These are phyloP conservation scores for Aureobasidium sp. DNA, from an alignment of 2,329 filamentous ascomycete species.

Conservation along the genomic window DNA sequence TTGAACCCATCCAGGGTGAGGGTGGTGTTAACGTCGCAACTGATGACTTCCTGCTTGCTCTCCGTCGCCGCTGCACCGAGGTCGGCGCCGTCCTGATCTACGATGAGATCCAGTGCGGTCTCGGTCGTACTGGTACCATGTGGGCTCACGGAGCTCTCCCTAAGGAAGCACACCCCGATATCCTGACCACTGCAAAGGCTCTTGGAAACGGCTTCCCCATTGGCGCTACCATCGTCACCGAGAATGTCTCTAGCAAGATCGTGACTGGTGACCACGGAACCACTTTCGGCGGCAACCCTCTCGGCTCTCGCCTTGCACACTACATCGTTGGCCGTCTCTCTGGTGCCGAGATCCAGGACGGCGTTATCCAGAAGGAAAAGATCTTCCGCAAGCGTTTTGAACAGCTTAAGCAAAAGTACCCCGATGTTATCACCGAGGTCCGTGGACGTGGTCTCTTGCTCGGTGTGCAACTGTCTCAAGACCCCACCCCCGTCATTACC, in stretches of 20 bases:
- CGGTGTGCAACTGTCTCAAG: conserved; percentile 71
- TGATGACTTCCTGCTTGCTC: conserved; percentile 72
- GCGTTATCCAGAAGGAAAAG: conserved; percentile 61
- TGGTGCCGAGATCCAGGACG: conserved; percentile 60
- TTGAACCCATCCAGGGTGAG: conserved; percentile 97
- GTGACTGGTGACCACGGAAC: conserved; percentile 82
- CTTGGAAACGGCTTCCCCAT: conserved; percentile 96
- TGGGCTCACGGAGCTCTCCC: conserved; percentile 81
- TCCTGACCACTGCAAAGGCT: conserved; percentile 90
- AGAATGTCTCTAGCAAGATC: conserved; percentile 61
- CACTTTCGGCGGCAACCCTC: conserved; percentile 87
- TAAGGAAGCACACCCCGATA: conserved; percentile 78
- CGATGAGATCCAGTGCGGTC: conserved; percentile 95
- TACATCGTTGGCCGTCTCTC: conserved; percentile 75
- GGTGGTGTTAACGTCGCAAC: conserved; percentile 82
- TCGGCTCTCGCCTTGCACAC: conserved; percentile 77
- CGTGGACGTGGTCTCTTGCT: conserved; percentile 80
- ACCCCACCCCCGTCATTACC: conserved; percentile 68
- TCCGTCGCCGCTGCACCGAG: conserved; percentile 77
- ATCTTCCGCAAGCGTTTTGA: conserved; percentile 54
- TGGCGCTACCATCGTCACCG: conserved; percentile 67
- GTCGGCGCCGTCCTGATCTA: conserved; percentile 87
- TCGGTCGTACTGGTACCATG: conserved; percentile 76
- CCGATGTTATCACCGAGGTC: conserved; percentile 67
- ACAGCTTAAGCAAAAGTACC: conserved; percentile 53